Evolutionary conservation across 495 filamentous ascomycete genomes (phyloP).

Genomic region (Lasiosphaeria ovina): DNA sequence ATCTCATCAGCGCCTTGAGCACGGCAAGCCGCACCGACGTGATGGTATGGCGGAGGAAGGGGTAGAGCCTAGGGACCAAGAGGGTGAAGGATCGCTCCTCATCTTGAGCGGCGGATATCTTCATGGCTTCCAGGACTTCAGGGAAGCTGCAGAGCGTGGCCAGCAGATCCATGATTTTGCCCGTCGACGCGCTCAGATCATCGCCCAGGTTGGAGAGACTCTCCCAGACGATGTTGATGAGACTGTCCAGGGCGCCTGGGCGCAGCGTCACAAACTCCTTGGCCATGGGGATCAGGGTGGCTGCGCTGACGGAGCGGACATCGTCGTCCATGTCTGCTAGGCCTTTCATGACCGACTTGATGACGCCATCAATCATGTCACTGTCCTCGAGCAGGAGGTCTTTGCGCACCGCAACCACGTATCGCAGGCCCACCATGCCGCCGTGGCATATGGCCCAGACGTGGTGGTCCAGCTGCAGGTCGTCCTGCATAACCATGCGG

Average conservation of each 20-base stretch:
- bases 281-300: constrained; percentile 92
- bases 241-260: constrained; percentile 65
- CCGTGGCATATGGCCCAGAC: constrained; percentile 96
- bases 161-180: constrained; percentile 94
- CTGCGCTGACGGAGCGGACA: constrained; percentile 93
- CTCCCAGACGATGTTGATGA: constrained; percentile 96
- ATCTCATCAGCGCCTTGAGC: constrained; percentile 86
- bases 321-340: constrained; percentile 89
- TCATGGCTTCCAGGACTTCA: constrained; percentile 92
- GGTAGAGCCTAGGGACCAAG: constrained; percentile 89
- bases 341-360: constrained; percentile 90
- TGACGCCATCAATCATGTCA: constrained; percentile 87
- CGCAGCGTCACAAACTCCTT: constrained; percentile 87
- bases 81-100: constrained; percentile 83
- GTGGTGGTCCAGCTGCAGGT: constrained; percentile 64
- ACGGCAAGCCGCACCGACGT: constrained; percentile 92
- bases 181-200: constrained; percentile 94
- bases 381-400: constrained; percentile 81
- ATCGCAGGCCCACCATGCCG: constrained; percentile 93
- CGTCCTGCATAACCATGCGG: constrained; percentile 87
- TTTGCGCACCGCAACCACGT: constrained; percentile 90
- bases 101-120: constrained; percentile 77
- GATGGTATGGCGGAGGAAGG: constrained; percentile 95
- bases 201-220: constrained; percentile 94
- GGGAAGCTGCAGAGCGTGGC: constrained; percentile 94